phyloP scores from a whole-genome alignment of 345 rosid species.

The Dipteronia sinensis region DNA sequence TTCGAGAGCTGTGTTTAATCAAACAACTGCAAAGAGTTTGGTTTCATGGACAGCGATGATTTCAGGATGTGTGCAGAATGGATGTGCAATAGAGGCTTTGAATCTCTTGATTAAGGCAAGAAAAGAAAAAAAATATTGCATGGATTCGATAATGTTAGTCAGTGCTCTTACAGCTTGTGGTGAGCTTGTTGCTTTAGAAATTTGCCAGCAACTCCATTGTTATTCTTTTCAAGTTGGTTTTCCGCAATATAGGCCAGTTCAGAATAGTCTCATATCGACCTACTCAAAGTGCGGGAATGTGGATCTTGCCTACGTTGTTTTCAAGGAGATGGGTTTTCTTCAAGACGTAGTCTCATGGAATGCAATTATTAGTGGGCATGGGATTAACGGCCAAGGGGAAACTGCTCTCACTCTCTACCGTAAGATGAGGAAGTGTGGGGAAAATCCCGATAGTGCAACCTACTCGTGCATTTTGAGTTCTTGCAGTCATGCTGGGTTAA shows the following conservation, averaged over 20 bases:
- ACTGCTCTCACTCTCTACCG: constrained; percentile 36
- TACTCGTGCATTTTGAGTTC: constrained; percentile 40
- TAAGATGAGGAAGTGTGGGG: constrained; percentile 38
- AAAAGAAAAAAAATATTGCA: constrained; percentile 22
- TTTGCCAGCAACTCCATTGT: constrained; percentile 48
- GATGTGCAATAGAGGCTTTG: constrained; percentile 41
- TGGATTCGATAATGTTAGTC: constrained; percentile 40
- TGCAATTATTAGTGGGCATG: constrained; percentile 44
- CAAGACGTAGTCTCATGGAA: constrained; percentile 50
- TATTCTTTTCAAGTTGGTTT: constrained; percentile 33
- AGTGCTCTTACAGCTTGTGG: constrained; percentile 35
- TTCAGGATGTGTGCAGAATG: constrained; percentile 41
- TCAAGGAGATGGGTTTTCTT: constrained; percentile 41
- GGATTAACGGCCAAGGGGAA: constrained; percentile 43
- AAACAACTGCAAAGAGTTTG: constrained; percentile 28
- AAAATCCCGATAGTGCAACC: constrained; percentile 40
- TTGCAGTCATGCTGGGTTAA: constrained; percentile 47
- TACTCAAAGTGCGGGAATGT: constrained; percentile 49
- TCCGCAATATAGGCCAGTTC: constrained; percentile 27
- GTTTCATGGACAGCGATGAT: constrained; percentile 54
- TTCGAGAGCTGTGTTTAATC: constrained; percentile 39
- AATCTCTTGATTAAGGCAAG: constrained; percentile 31
- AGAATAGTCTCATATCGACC: constrained; percentile 48
- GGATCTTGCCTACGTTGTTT: constrained; percentile 30
- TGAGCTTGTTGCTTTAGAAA: constrained; percentile 36